Evolutionary conservation across 805 yeast genomes (phyloP).

Genomic region (Candida schatavii): DNA sequence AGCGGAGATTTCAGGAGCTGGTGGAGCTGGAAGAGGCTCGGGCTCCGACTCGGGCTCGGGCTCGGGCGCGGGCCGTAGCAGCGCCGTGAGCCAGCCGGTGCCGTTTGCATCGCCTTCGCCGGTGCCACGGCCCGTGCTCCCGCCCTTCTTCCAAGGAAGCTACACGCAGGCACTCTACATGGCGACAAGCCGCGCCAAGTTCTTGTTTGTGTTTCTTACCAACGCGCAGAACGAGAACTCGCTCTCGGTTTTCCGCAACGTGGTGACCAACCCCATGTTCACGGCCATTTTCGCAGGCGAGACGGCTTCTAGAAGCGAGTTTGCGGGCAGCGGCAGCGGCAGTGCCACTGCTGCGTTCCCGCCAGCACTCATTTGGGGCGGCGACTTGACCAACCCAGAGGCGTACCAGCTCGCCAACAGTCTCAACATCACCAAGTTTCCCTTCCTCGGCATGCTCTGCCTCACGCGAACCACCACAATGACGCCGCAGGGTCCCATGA

Average conservation of each 20-base stretch:
- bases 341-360: constrained; percentile 5
- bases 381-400: constrained; percentile 77
- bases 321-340: constrained; percentile 26
- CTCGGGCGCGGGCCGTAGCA: neutral
- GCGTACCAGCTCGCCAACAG: constrained; percentile 79
- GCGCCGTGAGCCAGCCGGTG: no score
- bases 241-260: constrained; percentile 47
- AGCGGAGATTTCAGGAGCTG: no score
- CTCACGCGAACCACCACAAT: constrained; percentile 55
- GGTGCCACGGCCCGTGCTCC: constrained; percentile 12
- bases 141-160: constrained; percentile 65
- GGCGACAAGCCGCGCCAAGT: constrained; percentile 68
- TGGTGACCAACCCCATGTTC: constrained; percentile 53
- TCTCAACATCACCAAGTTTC: constrained; percentile 68
- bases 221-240: constrained; percentile 69
- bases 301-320: no score
- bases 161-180: constrained; percentile 75
- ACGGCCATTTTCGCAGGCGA: constrained; percentile 26
- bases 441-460: constrained; percentile 77
- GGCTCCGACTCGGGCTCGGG: constrained; percentile 4
- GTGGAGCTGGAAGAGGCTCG: no score
- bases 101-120: neutral
- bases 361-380: constrained; percentile 77
- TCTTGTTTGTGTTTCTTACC: constrained; percentile 70
- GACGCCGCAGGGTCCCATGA: constrained; percentile 55